Base-by-base conservation (phyloP, 495 filamentous ascomycete species). In the Penicillium coffeae region DNA sequence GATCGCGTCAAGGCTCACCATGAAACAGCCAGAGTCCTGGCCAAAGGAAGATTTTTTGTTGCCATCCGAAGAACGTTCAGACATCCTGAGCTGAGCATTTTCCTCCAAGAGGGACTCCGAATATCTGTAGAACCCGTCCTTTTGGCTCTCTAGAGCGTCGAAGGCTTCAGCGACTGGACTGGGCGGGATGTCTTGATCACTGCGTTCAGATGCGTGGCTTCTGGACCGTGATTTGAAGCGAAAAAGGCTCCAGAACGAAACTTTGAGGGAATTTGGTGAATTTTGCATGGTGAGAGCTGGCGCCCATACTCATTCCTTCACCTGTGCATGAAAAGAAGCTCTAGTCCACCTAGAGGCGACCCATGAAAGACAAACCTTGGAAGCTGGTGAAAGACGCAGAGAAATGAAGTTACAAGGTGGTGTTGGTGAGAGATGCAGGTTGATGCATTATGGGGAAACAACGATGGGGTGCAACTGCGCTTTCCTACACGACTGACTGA, bases 51-150 rank as follows among this genome's bases (percentile, higher is more conserved):
- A 30, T 5, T 30, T 10, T 30, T 30, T 30, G 10, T 30, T 30
- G 5, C 25, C 25, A 30, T 4, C 25, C 4, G 25, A 30, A 5
- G 25, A 30, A 10, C 25, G 25, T 30, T 30, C 25, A 10, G 25
- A 4, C 25, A 30, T 30, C 25, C 25, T 30, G 2, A 3, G 1
- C 2, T 21, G 15, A 2, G 14, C 7, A 3, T 19, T 12, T 2
- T 21, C 13, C 13, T 30, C 13, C 13, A 15, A 3, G 25, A 33
- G 14, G 10, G 25, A 20, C 12, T 36, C 56, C 2, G 59, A 64
- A 41, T 66, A 68, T 36, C 47, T 56, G 42, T 55, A 61, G 19
- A 62, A 58, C 1, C 55, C 60, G 14, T 63, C 55, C 8, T 25
- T 40, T 15, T 58, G 44, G 2, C 55, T 55, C 4, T 52, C 48